These are phyloP conservation scores for Capsicum chinense DNA, from an alignment of 257 asterid genomes.

Conservation along the genomic window DNA sequence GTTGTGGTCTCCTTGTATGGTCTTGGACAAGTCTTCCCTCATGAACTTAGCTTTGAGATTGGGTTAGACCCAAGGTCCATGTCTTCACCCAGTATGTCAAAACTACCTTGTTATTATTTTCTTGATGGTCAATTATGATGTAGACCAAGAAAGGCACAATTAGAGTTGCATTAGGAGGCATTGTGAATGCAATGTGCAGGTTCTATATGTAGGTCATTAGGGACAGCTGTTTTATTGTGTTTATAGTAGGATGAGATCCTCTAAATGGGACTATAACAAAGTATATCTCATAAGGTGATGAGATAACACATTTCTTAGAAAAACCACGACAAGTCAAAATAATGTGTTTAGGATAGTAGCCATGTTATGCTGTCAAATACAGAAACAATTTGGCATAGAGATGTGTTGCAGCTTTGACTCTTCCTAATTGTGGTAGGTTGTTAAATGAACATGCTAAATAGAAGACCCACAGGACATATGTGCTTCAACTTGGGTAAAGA, in stretches of 20 bases:
- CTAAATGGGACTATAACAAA: neutral
- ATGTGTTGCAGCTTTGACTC: neutral
- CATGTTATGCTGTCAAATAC: neutral
- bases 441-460: neutral
- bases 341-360: neutral
- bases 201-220: neutral
- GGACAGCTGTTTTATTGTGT: neutral
- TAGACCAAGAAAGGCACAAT: neutral
- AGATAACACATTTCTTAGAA: slow-evolving; percentile 18
- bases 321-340: neutral
- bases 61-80: neutral
- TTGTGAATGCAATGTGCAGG: neutral
- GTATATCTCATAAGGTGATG: slow-evolving; percentile 12
- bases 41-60: neutral
- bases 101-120: neutral
- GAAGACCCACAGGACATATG: neutral
- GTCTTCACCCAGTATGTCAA: neutral
- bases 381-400: neutral
- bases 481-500: neutral
- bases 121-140: neutral
- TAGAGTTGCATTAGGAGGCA: slow-evolving; percentile 21
- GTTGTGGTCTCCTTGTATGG: neutral
- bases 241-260: slow-evolving; percentile 25
- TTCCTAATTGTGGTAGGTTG: slow-evolving; percentile 12
- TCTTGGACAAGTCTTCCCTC: neutral